Base-by-base conservation (phyloP, 2,329 filamentous ascomycete species). In the Colletotrichum sidae region DNA sequence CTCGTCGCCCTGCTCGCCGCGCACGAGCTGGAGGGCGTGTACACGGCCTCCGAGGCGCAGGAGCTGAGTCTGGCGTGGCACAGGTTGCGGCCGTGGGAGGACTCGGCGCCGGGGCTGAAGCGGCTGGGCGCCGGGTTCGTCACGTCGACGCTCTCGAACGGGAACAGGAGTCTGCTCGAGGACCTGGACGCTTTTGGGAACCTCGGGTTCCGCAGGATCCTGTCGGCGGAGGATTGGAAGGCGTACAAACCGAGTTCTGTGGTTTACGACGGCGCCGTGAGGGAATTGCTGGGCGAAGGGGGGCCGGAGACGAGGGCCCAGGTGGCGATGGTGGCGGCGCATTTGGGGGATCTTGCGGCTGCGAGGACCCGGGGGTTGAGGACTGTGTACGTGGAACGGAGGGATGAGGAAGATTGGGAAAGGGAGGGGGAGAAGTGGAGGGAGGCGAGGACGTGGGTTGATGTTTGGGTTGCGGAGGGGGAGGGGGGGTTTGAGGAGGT, bases 261-360 rank as follows among this genome's bases (percentile, higher is more conserved):
- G 55, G 88, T 90, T 2, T 96, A 96, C 72, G 81, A 85, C 1
- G 92, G 92, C 4, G 92, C 90, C 0, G 90, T 83, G 2, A 76
- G 81, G 61, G 81, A 80, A 69, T 76, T 94, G 56, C 15, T 52
- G 3, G 58, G 62, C 0, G 57, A 55, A 2, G 86, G 84, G 0
- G 67, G 25, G 4, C 25, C 89, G 46, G 70, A 84, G 66, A 85
- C 89, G 0, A 74, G 75, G 2, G 83, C 4, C 25, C 25, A 94
- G 72, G 90, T 92, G 62, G 90, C 88, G 17, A 88, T 96, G 86
- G 91, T 96, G 17, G 92, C 93, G 13, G 89, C 92, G 42, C 92
- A 95, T 77, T 78, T 95, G 63, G 75, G 72, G 6, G 92, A 95
- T 76, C 77, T 96, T 59, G 79, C 86, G 66, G 90, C 85, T 0